Base-by-base conservation (phyloP, 2,329 filamentous ascomycete species). In the Exophiala xenobiotica region DNA sequence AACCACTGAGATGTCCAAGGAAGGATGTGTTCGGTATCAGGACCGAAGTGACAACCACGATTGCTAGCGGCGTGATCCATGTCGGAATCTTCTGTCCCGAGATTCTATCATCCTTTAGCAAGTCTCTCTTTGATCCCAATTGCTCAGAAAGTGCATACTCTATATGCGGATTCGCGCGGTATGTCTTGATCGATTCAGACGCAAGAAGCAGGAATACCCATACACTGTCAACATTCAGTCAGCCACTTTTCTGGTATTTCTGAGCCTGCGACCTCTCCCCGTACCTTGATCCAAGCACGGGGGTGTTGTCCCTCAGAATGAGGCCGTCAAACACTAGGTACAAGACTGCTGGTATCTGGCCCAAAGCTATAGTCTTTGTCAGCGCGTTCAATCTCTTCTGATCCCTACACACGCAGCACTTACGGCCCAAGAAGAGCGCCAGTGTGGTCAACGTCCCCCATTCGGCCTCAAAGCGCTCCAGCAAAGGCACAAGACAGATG, bases 391-490 rank as follows among this genome's bases (percentile, higher is more conserved):
- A 18, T 18, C n/a, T 11, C 9, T 33, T 40, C 23, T 11, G 12
- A 16, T 37, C 33, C 33, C 35, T 18, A 23, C 11, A 41, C 22
- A 54, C 35, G 41, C 20, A 33, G 35, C 12, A 80, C 90, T 76
- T 77, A 95, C 90, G 91, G 51, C 93, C 93, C 64, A 93, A 82
- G 69, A 97, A 96, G 46, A 97, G 77, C 27, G 88, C 82, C 57
- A 95, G 68, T n/a, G 90, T 87, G 20, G 89, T 89, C 65, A 97
- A 75, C 6, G 92, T 97, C 46, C 93, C 93, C 69, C 95, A 85
- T 68, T 96, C 92, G 56, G 82, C 81, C 74, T 99, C 93, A 70
- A 97, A 99, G 55, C 91, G 82, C 71, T 96, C 92, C 68, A 99
- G 74, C 45, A 99, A 76, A n/a, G 93, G 93, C 31, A 86, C 85